Base-by-base conservation (phyloP, 805 yeast species). In the Isabelozyma heimii region DNA sequence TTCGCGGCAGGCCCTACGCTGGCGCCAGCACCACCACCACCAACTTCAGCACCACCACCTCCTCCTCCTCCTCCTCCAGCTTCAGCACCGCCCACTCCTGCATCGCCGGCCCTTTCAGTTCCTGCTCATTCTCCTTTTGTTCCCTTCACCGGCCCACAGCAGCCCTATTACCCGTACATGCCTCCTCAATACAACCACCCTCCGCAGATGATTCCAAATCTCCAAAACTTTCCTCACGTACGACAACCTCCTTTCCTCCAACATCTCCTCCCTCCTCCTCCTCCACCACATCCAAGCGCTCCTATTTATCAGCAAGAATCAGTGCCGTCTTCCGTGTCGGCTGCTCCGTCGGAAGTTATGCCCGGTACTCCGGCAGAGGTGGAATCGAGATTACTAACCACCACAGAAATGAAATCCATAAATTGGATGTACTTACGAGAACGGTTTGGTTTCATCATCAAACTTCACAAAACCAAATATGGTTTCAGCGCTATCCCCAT, bases 401-500 rank as follows among this genome's bases (percentile, higher is more conserved):
- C 40, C 16, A 4, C 12, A 9, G 40, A 37, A 37, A 37, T 37
- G 40, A 37, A 37, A 12, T 12, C 40, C 35, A 30, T 30, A 10
- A 30, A 9, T 13, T 9, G 45, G 26, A 24, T 44, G 12, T 48
- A 44, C 44, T 40, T 48, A 17, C 45, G 45, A 26, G 44, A 48
- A 12, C 42, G 15, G 33, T 48, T 38, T 20, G 46, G 42, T 41
- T 48, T 48, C 27, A 16, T 17, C 14, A 17, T 16, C 10, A 14
- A 14, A 9, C 10, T 40, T 8, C 15, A 12, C 5, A 40, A 17
- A 40, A 8, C 42, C 12, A 16, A 40, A 16, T 40, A 40, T 40
- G 27, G 24, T 4, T 16, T 40, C 15, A 15, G 42, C 4, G 16
- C 42, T 8, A 3, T 8, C 10, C 42, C 42, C 16, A 4, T 4